These are phyloP conservation scores for Pythium vanterpoolii DNA, from an alignment of 352 stramenopile genomes.

Conservation along the genomic window DNA sequence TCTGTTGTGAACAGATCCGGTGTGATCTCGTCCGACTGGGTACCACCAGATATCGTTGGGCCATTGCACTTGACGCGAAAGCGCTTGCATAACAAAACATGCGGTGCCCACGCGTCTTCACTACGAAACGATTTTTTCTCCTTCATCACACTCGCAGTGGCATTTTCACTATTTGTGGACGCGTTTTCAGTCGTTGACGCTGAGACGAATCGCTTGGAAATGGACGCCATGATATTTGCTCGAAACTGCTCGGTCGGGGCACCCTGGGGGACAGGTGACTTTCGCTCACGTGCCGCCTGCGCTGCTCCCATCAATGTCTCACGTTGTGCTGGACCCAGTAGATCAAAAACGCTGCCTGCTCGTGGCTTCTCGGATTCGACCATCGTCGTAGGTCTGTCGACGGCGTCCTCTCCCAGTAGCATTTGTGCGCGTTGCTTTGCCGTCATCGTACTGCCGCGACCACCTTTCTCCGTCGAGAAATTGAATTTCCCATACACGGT, in stretches of 20 bases:
- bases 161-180: not conserved
- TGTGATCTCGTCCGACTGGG: constrained; percentile 24
- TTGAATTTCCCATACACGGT: constrained; percentile 56
- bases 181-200: constrained; percentile 20
- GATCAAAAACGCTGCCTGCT: constrained; percentile 55
- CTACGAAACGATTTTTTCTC: constrained; percentile 48
- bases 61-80: constrained; percentile 68
- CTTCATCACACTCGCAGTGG: not conserved
- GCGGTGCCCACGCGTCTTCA: constrained; percentile 59
- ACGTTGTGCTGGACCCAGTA: constrained; percentile 43
- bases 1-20: constrained; percentile 67
- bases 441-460: constrained; percentile 37
- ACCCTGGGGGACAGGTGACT: constrained; percentile 36
- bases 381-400: not conserved
- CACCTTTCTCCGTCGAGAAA: constrained; percentile 43
- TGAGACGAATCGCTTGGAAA: constrained; percentile 76
- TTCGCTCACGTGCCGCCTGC: constrained; percentile 21
- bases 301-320: constrained; percentile 42
- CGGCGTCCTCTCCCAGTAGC: constrained; percentile 19
- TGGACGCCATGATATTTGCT: constrained; percentile 74
- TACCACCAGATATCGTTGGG: constrained; percentile 28
- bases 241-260: constrained; percentile 47
- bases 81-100: constrained; percentile 74
- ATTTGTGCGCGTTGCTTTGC: constrained; percentile 44
- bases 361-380: not conserved